These are phyloP conservation scores for Candida labiduridarum DNA, from an alignment of 1,139 yeast genomes.

Conservation along the genomic window DNA sequence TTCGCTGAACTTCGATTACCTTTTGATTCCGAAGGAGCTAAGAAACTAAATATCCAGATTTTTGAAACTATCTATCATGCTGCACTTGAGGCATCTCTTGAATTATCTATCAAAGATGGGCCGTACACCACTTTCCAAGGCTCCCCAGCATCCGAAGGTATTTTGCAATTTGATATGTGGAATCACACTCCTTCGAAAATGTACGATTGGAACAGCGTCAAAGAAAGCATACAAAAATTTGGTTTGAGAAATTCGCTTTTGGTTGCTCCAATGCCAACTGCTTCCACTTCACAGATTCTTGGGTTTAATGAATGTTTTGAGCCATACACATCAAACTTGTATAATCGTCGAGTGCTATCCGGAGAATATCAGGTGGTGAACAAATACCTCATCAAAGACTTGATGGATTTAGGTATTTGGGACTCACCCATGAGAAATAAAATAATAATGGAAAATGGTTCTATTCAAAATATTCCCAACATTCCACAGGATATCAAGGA, in stretches of 20 bases:
- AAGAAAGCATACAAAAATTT: constrained; percentile 56
- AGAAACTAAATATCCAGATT: constrained; percentile 70
- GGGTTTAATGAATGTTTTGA: constrained; percentile 92
- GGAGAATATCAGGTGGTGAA: constrained; percentile 91
- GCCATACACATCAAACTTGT: constrained; percentile 87
- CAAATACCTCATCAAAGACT: constrained; percentile 77
- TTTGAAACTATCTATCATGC: constrained; percentile 91
- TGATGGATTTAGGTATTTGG: constrained; percentile 86
- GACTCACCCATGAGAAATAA: constrained; percentile 77
- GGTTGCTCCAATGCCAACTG: constrained; percentile 95
- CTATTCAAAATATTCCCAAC: constrained; percentile 74
- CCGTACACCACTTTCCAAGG: constrained; percentile 70
- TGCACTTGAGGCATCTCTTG: constrained; percentile 78
- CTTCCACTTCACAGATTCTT: constrained; percentile 87
- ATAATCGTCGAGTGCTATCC: constrained; percentile 81
- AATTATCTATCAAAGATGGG: constrained; percentile 67
- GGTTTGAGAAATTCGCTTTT: constrained; percentile 83
- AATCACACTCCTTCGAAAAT: constrained; percentile 67
- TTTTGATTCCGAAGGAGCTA: constrained; percentile 76
- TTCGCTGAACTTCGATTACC: constrained; percentile 77
- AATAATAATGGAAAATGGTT: constrained; percentile 80
- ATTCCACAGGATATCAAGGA: constrained; percentile 79
- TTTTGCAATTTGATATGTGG: constrained; percentile 83
- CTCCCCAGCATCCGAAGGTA: constrained; percentile 82
- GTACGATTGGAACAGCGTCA: constrained; percentile 76